Base-by-base conservation (phyloP, 192 early-diverging fungal species). In the Dissophora globulifera region DNA sequence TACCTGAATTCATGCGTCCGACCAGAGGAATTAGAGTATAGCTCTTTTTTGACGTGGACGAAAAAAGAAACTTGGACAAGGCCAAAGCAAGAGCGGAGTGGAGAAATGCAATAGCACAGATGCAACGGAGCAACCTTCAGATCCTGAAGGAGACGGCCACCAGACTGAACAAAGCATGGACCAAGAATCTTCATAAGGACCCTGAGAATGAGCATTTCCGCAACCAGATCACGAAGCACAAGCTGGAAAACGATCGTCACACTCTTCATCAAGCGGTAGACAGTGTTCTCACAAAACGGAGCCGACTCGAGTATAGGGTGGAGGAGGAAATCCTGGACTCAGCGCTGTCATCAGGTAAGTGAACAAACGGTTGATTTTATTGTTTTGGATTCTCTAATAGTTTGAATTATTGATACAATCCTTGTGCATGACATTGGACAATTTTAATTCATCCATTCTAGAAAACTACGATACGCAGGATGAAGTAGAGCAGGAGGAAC, bases 1-100 rank as follows among this genome's bases (percentile, higher is more conserved):
- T 67, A 58, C 53, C 54, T 67, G 47, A 29, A 67, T 57, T 67
- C 64, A 50, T 67, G 64, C 46, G 31, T n/a, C 54, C 53, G 45
- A 40, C 47, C 64, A 50, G 35, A 58, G 22, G 54, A 56, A 22
- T 58, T 57, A 41, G 53, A 67, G 47, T 50, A 62, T 62, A 19
- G 7, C 23, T 62, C 61, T 27, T 65, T 63, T 54, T 65, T 65
- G 43, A 65, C 50, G 30, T 65, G 62, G 62, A 65, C 31, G 20
- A 61, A 61, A 61, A 61, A 61, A 48, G 47, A 61, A 48, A 32
- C 45, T 59, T 48, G 46, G 29, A 35, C 32, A 50, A 50, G 41
- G 50, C 47, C 31, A 63, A 61, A 61, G 59, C 20, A 40, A 61
- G 43, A 38, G 42, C 43, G 47, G 43, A 46, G 43, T 47, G 43